These are phyloP conservation scores for Kwoniella bestiolae DNA, from an alignment of 768 basidiomycete species.

Conservation along the genomic window DNA sequence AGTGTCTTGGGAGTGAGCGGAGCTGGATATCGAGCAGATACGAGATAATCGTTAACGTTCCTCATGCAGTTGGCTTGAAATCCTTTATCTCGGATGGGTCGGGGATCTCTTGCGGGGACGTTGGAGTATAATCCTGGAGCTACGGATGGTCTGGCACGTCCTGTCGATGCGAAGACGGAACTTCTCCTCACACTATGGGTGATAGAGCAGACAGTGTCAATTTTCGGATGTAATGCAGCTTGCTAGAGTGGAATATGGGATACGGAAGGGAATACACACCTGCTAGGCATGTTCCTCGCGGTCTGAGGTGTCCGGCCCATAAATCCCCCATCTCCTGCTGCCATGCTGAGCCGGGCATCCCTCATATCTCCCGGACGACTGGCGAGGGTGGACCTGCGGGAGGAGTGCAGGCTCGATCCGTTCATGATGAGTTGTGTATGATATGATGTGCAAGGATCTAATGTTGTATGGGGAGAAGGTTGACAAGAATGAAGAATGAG, in stretches of 20 bases:
- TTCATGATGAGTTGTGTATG: neutral
- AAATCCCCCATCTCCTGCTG: conserved; percentile 63
- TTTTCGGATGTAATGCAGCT: neutral
- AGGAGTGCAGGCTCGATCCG: neutral
- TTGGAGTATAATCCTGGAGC: conserved; percentile 57
- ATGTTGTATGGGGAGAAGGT: too few relatives aligned
- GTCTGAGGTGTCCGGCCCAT: conserved; percentile 70
- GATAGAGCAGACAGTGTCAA: conserved; percentile 25
- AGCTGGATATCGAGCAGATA: conserved; percentile 42
- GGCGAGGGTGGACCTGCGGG: conserved; percentile 61
- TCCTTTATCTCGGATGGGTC: conserved; percentile 74
- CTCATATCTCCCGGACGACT: conserved; percentile 5
- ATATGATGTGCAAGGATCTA: too few relatives aligned
- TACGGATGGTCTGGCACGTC: conserved; percentile 60
- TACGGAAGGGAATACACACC: conserved; percentile 59
- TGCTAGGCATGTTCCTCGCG: conserved; percentile 58
- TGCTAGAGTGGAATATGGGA: neutral
- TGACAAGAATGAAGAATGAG: too few relatives aligned
- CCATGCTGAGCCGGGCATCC: conserved; percentile 67
- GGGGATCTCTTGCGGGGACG: conserved; percentile 68
- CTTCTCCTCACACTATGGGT: conserved; percentile 71
- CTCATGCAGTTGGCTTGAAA: conserved; percentile 73
- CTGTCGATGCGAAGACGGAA: conserved; percentile 62
- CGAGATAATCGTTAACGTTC: conserved; percentile 72
- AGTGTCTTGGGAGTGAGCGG: conserved; percentile 69